Evolutionary conservation across 306 rosid species (phyloP), one percentile per base, ranked within the genome.

Genomic region (Albizia julibrissin): DNA sequence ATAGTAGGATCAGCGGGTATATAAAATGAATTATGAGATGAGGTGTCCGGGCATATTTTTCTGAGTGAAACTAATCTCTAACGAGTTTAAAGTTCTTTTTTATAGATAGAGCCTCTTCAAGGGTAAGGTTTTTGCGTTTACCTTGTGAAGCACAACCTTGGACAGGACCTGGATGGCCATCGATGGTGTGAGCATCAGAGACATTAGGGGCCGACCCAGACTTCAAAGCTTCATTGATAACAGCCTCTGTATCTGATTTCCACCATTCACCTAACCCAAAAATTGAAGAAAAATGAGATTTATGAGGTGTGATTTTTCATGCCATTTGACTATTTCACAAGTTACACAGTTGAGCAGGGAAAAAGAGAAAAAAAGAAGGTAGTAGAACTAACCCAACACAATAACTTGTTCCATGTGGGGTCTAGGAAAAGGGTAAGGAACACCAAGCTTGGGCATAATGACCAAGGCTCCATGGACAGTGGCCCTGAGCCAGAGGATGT

Each of bases 401-500:
- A 94, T n/a, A 67, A 89, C 86, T 40, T 85, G 76, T 70, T 94
- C 97, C 83, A 82, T 87, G 27, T 90, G 86, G 15, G 98, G 97
- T 65, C 71, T 84, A 40, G 96, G 97, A 80, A 94, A 94, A 21
- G 98, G 98, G 79, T 92, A 94, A 68, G 98, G 97, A 62, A 92
- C 96, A n/a, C 96, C 96, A 82, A 68, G 90, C 69, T 90, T 94
- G 59, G 98, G 98, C 77, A 91, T 82, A 82, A 94, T 85, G 47
- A 94, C 96, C 18, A 94, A 3, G 59, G 97, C 98, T 43, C 98
- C 98, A 71, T 94, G 89, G 42, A 94, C 56, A 8, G 98, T 92
- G 34, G 94, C 93, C 79, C 98, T 90, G 18, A 94, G 98, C 98
- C 98, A 94, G 2, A 90, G 87, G 77, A 94, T 91, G 78, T 94